Conservation (phyloP, 1,139 yeast species). For the Suhomyces yuchorum region DNA sequence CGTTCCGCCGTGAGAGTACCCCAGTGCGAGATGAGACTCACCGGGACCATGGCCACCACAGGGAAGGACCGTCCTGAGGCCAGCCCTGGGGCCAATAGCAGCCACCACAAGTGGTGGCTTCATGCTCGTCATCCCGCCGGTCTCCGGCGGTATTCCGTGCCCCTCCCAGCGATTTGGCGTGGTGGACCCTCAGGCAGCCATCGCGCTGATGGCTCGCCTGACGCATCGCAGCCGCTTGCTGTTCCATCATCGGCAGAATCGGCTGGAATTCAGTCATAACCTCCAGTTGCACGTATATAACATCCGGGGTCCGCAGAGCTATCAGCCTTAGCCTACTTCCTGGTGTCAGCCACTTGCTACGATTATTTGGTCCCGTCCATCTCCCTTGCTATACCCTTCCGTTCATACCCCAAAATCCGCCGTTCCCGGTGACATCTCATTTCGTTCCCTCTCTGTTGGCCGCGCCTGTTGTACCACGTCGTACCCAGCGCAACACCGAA, state of each 20-base stretch:
- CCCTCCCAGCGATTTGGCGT: no score
- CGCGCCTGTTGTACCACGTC: neutral
- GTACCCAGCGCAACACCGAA: neutral
- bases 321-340: neutral
- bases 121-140: no score
- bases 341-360: neutral
- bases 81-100: no score
- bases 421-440: neutral
- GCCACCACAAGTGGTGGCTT: no score
- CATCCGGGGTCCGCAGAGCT: neutral
- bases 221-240: slow-evolving; percentile 3
- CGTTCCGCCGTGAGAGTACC: neutral
- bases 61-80: no score
- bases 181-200: no score
- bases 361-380: neutral
- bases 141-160: no score
- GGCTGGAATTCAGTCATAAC: slow-evolving; percentile 5
- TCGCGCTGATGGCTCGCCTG: no score
- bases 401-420: neutral
- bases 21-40: neutral
- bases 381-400: neutral
- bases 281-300: neutral
- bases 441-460: neutral
- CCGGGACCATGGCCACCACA: no score
- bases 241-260: slow-evolving; percentile 8